Conservation (phyloP, 306 rosid species). For the Biancaea sappan region DNA sequence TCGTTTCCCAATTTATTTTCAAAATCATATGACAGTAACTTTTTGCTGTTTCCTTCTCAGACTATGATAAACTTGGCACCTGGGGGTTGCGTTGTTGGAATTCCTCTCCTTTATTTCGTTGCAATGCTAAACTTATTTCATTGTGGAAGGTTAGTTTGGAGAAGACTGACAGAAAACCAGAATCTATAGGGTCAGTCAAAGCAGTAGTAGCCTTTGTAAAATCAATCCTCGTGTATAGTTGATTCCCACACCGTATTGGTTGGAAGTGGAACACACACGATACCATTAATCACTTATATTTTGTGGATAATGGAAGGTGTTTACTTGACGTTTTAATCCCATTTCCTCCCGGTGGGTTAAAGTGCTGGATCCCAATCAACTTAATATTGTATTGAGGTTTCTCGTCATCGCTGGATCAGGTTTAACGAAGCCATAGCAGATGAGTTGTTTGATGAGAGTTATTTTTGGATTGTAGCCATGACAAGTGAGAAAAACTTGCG, state of each 20-base stretch:
- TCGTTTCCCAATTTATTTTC: conserved; percentile 22
- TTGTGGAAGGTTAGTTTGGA: conserved; percentile 90
- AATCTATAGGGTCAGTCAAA: conserved; percentile 42
- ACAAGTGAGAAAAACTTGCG: not conserved
- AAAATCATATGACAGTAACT: conserved; percentile 24
- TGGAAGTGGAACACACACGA: not conserved
- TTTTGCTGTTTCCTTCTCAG: conserved; percentile 51
- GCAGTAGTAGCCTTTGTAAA: conserved; percentile 28
- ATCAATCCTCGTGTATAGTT: conserved; percentile 16
- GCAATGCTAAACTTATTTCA: conserved; percentile 60
- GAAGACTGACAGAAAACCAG: conserved; percentile 66
- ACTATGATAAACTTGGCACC: conserved; percentile 82
- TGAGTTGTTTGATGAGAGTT: not conserved
- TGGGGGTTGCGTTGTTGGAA: conserved; percentile 79
- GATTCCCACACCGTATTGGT: conserved; percentile 18
- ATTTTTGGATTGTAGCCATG: not conserved
- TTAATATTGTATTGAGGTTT: conserved; percentile 22
- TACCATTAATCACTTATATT: conserved; percentile 10
- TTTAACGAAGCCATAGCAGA: conserved; percentile 7
- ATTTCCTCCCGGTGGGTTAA: conserved; percentile 21
- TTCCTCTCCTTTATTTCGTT: conserved; percentile 73
- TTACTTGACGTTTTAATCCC: conserved; percentile 9
- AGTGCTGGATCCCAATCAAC: not conserved
- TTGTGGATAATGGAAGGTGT: conserved; percentile 7
- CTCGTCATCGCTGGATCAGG: conserved; percentile 15